Evolutionary conservation across 2,329 filamentous ascomycete species (phyloP), one percentile per base, ranked within the genome.

Genomic region (Talaromyces marneffei): DNA sequence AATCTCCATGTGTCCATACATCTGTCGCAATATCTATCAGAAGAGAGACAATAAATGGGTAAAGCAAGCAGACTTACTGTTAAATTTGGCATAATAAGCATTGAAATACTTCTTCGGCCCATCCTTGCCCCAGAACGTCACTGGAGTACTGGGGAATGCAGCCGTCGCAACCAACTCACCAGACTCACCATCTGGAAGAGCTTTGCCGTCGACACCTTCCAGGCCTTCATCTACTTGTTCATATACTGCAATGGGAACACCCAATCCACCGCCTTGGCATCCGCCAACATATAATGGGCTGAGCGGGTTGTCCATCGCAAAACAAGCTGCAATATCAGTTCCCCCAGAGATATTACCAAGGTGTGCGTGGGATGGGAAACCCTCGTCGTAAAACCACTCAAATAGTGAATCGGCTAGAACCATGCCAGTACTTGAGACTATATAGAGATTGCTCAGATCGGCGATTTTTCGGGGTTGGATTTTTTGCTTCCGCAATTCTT

Each of bases 1-100:
- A 93, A 69, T 94, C 91, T 23, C 90, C 90, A 65, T 94, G 91
- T 0, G 89, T 88, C 91, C 90, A 94, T 1, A 90, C 89, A 60
- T 85, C 71, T 70, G 40, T 27, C 10, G 7, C 20, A 44, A 46
- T 3, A 10, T 9, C 16, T 35, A 29, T 53, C n/a, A 53, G 48
- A 23, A n/a, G 10, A 40, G n/a, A 2, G 8, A 1, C 23, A 4
- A 4, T 4, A 35, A 35, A 35, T 12, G 8, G 20, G 20, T n/a
- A n/a, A 20, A 59, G 2, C 8, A 23, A 27, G 23, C 2, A 12
- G 23, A 44, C 63, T 59, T 56, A 71, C 69, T 77, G 6, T 81
- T 76, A 75, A 85, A 89, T 53, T 85, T 82, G 1, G 78, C 80
- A 68, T 88, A 89, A 72, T 89, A 76, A 3, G 72, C 70, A 62